These are phyloP conservation scores for Colletotrichum agaves DNA, from an alignment of 2,329 filamentous ascomycete species.

Conservation along the genomic window DNA sequence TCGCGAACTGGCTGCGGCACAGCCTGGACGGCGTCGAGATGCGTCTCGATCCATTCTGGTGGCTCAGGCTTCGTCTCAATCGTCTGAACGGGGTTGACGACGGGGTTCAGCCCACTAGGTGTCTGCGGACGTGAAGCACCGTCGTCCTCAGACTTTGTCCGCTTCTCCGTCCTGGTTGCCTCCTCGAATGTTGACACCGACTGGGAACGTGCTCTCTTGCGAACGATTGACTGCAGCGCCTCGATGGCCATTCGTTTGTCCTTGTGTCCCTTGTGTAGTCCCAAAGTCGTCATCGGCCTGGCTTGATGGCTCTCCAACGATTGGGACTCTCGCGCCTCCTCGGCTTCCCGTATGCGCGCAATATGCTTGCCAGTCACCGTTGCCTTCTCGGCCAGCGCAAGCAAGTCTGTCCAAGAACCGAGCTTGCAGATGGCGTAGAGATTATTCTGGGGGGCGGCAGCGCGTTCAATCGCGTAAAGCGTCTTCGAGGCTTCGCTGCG, in stretches of 20 bases:
- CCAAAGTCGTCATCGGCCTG: slow-evolving; percentile 53
- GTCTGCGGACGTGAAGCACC: slow-evolving; percentile 82
- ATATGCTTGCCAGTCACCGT: slow-evolving; percentile 56
- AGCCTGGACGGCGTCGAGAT: slow-evolving; percentile 37
- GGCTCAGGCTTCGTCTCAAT: slow-evolving; percentile 19
- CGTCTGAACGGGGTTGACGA: not conserved
- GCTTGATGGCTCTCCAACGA: slow-evolving; percentile 23
- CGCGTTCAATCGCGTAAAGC: slow-evolving; percentile 73
- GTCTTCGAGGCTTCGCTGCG: slow-evolving; percentile 64
- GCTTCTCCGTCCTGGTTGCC: slow-evolving; percentile 36
- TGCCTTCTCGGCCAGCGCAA: slow-evolving; percentile 61
- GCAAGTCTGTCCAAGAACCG: slow-evolving; percentile 72
- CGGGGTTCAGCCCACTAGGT: slow-evolving; percentile 58
- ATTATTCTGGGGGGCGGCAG: slow-evolving; percentile 55
- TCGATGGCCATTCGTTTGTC: slow-evolving; percentile 70
- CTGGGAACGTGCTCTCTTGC: slow-evolving; percentile 59
- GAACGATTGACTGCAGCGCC: slow-evolving; percentile 68
- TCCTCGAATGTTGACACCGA: slow-evolving; percentile 52
- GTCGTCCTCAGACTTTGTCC: slow-evolving; percentile 32
- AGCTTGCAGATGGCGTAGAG: slow-evolving; percentile 77
- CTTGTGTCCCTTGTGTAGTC: slow-evolving; percentile 61
- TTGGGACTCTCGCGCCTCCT: slow-evolving; percentile 34
- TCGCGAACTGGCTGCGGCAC: slow-evolving; percentile 34
- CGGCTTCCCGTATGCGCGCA: slow-evolving; percentile 41
- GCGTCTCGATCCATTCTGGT: slow-evolving; percentile 27